phyloP scores from a whole-genome alignment of 129 eudicot species.

The Saussurea involucrata region DNA sequence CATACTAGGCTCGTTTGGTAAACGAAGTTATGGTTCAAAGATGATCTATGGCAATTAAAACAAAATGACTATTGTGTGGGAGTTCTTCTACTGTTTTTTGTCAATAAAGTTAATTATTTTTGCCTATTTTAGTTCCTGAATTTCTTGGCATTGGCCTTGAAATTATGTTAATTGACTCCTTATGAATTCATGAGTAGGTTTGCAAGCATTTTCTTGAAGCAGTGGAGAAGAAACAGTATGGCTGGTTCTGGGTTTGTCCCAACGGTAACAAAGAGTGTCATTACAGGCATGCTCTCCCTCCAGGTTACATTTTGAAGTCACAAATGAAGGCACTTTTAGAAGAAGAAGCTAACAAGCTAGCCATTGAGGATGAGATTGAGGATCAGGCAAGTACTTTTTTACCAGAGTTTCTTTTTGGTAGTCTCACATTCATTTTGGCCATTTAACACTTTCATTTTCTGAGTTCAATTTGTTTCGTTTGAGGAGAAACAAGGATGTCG shows the following conservation, averaged over 20 bases:
- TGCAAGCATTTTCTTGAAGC: constrained; percentile 78
- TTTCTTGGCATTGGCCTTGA: constrained; percentile 8
- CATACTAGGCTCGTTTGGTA: neutral
- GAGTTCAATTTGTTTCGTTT: neutral
- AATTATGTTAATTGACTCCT: constrained; percentile 6
- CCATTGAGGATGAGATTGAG: constrained; percentile 69
- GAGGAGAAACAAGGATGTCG: constrained; percentile 7
- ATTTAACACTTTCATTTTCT: neutral
- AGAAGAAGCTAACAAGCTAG: constrained; percentile 57
- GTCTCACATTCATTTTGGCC: neutral
- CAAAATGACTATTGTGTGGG: neutral
- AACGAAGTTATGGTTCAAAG: constrained; percentile 1
- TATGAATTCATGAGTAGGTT: constrained; percentile 35
- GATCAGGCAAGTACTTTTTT: constrained; percentile 34
- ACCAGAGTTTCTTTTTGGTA: neutral
- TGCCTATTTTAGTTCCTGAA: neutral
- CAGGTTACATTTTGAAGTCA: constrained; percentile 61
- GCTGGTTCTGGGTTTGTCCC: constrained; percentile 98
- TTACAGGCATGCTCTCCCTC: constrained; percentile 97
- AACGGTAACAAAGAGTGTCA: constrained; percentile 90
- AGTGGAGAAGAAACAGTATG: constrained; percentile 94
- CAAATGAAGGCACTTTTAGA: constrained; percentile 72
- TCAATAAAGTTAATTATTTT: neutral
- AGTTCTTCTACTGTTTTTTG: neutral
- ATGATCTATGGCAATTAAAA: neutral